These are phyloP conservation scores for Hyparrhenia diplandra DNA, from an alignment of 176 grass and related monocot species.

Conservation along the genomic window DNA sequence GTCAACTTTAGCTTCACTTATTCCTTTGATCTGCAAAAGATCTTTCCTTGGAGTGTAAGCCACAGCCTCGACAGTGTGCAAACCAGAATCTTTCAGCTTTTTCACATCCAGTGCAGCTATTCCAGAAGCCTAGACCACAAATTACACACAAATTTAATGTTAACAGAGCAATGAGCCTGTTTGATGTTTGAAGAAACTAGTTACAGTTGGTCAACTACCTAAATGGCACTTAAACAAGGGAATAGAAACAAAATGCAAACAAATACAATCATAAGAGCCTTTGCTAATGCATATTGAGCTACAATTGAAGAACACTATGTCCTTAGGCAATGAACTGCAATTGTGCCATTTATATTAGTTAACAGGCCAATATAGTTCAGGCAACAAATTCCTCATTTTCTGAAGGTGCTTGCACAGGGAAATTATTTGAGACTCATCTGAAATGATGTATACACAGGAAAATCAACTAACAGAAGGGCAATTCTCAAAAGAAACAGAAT, in stretches of 20 bases:
- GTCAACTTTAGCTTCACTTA: conserved; percentile 96
- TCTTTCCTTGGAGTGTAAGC: conserved; percentile 95
- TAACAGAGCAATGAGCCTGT: background rate
- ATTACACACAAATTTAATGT: background rate
- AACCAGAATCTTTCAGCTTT: conserved; percentile 86
- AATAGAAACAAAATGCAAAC: background rate
- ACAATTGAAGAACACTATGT: background rate
- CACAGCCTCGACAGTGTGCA: conserved; percentile 80
- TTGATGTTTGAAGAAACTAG: background rate
- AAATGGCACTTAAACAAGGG: background rate
- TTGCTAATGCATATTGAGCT: background rate
- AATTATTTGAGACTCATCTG: background rate
- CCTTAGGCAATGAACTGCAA: background rate
- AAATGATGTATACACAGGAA: background rate
- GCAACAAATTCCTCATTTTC: background rate
- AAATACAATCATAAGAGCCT: background rate
- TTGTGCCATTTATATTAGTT: background rate
- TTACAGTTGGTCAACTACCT: background rate
- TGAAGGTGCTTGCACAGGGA: background rate
- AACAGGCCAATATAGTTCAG: background rate
- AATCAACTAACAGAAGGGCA: background rate
- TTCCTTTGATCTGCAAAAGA: conserved; percentile 93
- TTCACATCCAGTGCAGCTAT: conserved; percentile 94
- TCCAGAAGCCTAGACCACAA: conserved; percentile 67
- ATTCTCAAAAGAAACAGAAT: conserved; percentile 8